Base-by-base conservation (phyloP, 192 early-diverging fungal species). In the Obelidium mucronatum region DNA sequence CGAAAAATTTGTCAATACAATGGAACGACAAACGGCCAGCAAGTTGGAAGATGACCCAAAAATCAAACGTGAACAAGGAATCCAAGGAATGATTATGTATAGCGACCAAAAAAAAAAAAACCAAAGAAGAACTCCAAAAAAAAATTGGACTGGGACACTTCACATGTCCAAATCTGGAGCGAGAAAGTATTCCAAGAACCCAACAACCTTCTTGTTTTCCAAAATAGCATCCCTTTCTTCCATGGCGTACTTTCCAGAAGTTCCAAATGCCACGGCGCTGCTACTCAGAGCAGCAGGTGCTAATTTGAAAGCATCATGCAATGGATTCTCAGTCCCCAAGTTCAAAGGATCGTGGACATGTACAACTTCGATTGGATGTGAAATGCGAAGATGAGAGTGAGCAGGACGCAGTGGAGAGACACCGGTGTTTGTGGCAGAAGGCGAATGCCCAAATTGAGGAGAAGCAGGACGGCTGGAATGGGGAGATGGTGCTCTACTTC, bases 311-410 rank as follows among this genome's bases (percentile, higher is more conserved):
- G 33, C 53, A 22, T 56, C 35, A 48, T 48, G 8, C 8, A 15
- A 19, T 19, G 44, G 44, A n/a, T 60, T 33, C 26, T 40, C 55
- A 1, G 75, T 31, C 2, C 64, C 75, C 2, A 68, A 42, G 15
- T 65, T 42, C 0, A 58, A n/a, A 11, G 48, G 22, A 11, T 66
- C 75, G 13, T 54, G 24, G 1, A 36, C 72, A 11, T 40, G 8
- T 42, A 77, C 78, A 35, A 59, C 64, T 39, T 75, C 73, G 13
- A 79, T 68, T 19, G 78, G 78, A 74, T 75, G 75, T 26, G 78
- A 77, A 33, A 79, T 55, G 11, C 65, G 28, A 31, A 79, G 24
- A 34, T 75, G 78, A 19, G 73, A 68, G n/a, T 74, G 72, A 8
- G 52, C n/a, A 2, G 67, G 42, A 24, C 67, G 11, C 42, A 69